Evolutionary conservation across 768 basidiomycete species (phyloP), one percentile per base, ranked within the genome.

Genomic region (Mycena sanguinolenta): DNA sequence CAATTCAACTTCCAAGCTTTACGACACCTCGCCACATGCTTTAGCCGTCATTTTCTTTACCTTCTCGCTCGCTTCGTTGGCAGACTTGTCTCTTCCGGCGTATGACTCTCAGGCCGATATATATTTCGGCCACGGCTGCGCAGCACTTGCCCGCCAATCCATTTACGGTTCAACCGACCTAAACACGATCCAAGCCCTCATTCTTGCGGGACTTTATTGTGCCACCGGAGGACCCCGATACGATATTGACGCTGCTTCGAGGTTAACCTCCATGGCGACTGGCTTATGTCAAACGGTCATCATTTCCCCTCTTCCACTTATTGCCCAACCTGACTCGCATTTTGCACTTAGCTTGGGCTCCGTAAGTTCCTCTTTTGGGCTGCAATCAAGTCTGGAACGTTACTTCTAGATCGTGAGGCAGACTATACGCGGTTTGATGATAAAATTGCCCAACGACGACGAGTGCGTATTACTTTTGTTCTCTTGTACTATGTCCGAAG

Each of bases 31-130:
- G 4, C 38, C 57, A 3, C 69, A 65, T 36, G 57, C 46, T 0
- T 25, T 70, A 17, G 63, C 57, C 3, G 57, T 60, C 3, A 10
- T 65, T 4, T 70, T 64, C 57, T 5, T 53, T 25, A 46, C 30
- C 2, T 60, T 70, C 30, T 61, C 67, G 0, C 34, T 27, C 2
- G 83, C 82, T 32, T 77, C 80, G 8, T 74, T 84, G 21, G 79
- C 78, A 49, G 83, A 84, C 50, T 78, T 82, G 32, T 78, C 79
- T 5, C 75, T 82, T 4, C 82, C 82, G 4, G 72, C 80, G 50
- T 82, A 73, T 58, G 71, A 58, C 67, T 50, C 57, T 0, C 68
- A 77, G 57, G 74, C 74, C 5, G 75, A 75, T 17, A 49, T n/a
- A n/a, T 75, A 65, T 55, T 72, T 69, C 39, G 65, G 71, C 38